Conservation (phyloP, 1,284 basidiomycete genomes). For the Quambalaria eucalypti region DNA sequence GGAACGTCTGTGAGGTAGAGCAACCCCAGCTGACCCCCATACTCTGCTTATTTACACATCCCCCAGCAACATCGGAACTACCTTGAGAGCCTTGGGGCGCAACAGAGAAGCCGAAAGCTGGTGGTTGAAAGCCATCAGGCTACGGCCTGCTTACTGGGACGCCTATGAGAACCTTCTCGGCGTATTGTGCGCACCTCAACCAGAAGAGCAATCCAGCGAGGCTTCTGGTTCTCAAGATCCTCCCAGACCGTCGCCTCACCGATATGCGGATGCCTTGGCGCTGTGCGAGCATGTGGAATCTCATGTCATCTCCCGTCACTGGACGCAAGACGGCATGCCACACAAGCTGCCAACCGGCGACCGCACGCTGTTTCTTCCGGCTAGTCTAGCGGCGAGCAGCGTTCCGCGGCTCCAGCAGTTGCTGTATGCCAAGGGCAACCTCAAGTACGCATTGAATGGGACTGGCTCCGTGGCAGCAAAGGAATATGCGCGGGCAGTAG, state of each 20-base stretch:
- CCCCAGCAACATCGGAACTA: constrained; percentile 55
- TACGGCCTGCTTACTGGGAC: constrained; percentile 51
- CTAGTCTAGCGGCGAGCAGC: constrained; percentile 44
- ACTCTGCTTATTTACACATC: no score
- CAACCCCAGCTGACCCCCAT: no score
- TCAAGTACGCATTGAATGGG: constrained; percentile 43
- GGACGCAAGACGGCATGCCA: not conserved
- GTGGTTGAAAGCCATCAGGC: constrained; percentile 52
- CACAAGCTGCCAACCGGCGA: constrained; percentile 3
- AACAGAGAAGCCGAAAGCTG: constrained; percentile 49
- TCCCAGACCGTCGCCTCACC: no score
- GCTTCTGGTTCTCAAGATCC: no score
- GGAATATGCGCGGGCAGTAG: constrained; percentile 49
- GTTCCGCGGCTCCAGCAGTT: constrained; percentile 50
- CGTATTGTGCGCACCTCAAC: constrained; percentile 45
- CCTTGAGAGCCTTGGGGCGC: constrained; percentile 49
- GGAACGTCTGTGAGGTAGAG: no score
- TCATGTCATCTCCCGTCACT: constrained; percentile 18
- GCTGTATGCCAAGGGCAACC: constrained; percentile 51
- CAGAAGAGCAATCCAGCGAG: not conserved
- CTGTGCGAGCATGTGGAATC: constrained; percentile 46
- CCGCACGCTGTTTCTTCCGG: constrained; percentile 18
- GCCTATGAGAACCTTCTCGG: constrained; percentile 51
- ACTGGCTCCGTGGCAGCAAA: constrained; percentile 24
- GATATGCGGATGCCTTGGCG: constrained; percentile 47